Percentiles rank a stretch among this genome's conserved stretches.
Conservation (phyloP, 129 eudicot species). For the Flaveria brownii region DNA sequence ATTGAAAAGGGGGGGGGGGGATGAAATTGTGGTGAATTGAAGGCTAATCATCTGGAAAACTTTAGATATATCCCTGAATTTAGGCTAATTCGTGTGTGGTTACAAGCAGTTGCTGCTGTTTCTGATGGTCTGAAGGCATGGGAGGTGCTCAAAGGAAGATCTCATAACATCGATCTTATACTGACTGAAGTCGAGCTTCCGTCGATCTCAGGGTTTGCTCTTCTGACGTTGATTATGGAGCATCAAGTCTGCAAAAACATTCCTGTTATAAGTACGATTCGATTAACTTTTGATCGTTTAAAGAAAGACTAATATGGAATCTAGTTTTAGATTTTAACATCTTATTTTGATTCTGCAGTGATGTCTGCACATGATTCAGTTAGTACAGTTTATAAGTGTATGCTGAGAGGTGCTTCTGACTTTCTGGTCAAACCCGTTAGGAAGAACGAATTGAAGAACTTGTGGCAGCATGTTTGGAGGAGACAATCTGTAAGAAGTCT, state of each 20-base stretch:
- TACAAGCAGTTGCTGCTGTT: slow-evolving; percentile 73
- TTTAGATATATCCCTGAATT: neutral
- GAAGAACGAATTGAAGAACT: slow-evolving; percentile 83
- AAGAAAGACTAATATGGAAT: neutral
- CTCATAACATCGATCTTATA: slow-evolving; percentile 69
- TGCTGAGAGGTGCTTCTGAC: slow-evolving; percentile 94
- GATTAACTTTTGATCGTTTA: neutral
- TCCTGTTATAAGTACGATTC: slow-evolving; percentile 83
- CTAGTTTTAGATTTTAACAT: neutral
- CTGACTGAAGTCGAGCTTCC: slow-evolving; percentile 88
- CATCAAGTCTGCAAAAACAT: slow-evolving; percentile 82
- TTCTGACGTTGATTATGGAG: slow-evolving; percentile 72
- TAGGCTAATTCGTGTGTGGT: slow-evolving; percentile 11
- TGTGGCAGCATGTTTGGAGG: slow-evolving; percentile 99
- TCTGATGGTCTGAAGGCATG: slow-evolving; percentile 91
- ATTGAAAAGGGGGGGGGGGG: too few species aligned
- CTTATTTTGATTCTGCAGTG: slow-evolving; percentile 51
- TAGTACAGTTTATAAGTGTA: slow-evolving; percentile 84
- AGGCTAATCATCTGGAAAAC: too few species aligned
- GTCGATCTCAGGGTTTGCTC: slow-evolving; percentile 82
- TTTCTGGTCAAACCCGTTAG: slow-evolving; percentile 89
- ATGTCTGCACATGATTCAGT: slow-evolving; percentile 88
- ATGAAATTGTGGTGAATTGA: too few species aligned
- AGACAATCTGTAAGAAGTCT: slow-evolving; percentile 64
- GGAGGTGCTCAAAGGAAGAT: slow-evolving; percentile 68